phyloP scores from a whole-genome alignment of 371 early-diverging fungal genomes.

The Mucor ambiguus region DNA sequence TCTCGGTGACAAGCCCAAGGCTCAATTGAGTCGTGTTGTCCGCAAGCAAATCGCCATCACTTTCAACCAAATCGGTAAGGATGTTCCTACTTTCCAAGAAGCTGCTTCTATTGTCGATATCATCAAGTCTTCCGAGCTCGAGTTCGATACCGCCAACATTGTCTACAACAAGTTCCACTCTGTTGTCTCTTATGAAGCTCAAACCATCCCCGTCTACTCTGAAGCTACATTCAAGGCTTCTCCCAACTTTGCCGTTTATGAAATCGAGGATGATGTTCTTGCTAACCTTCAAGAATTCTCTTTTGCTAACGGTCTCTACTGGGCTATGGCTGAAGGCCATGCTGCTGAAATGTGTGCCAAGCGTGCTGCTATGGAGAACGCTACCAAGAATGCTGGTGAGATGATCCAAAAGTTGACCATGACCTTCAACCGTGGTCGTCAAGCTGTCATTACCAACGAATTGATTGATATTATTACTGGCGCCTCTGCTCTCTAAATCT shows the following conservation, averaged over 20 bases:
- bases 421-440: conserved; percentile 94
- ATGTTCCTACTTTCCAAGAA: conserved; percentile 89
- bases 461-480: conserved; percentile 95
- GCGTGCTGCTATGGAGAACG: conserved; percentile 99
- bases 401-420: conserved; percentile 78
- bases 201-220: conserved; percentile 66
- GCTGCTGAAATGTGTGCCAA: conserved; percentile 97
- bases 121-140: conserved; percentile 67
- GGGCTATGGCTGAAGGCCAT: conserved; percentile 96
- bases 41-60: conserved; percentile 74
- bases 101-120: conserved; percentile 82
- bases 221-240: conserved; percentile 76
- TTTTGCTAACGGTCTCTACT: conserved; percentile 92
- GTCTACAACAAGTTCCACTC: conserved; percentile 95
- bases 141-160: conserved; percentile 78
- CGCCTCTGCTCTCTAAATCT: conserved; percentile 82
- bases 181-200: conserved; percentile 93
- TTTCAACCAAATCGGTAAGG: conserved; percentile 94
- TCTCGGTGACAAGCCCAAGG: conserved; percentile 95
- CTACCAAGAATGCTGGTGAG: conserved; percentile 98
- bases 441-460: conserved; percentile 97
- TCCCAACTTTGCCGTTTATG: conserved; percentile 89
- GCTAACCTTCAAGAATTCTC: conserved; percentile 92
- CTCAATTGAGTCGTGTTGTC: conserved; percentile 81
- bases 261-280: conserved; percentile 87